Evolutionary conservation across 169 alveolate genomes (phyloP), one percentile per base, ranked within the genome.

Genomic region (Plasmodium fragile): DNA sequence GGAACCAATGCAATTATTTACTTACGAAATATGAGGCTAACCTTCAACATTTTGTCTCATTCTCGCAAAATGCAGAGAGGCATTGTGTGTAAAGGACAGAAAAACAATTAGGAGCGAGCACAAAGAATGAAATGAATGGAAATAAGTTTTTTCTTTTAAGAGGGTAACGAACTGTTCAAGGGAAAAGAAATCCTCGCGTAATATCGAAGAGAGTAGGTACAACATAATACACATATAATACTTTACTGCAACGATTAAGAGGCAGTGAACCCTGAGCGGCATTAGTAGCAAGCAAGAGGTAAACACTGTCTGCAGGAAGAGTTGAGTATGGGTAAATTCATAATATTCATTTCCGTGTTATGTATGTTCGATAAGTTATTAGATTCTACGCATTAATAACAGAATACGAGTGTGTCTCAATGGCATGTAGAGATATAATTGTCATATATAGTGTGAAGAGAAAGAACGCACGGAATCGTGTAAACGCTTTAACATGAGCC

Each of bases 1-100:
- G 34, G 28, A n/a, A n/a, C 73, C 73, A 59, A 59, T 59, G 73
- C 73, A 59, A 59, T 59, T 22, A 59, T 59, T 59, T n/a, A 59
- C 30, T 59, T 25, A 59, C 73, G 73, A 59, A 59, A 59, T 16
- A 59, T 59, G 73, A 59, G 73, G 73, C 34, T 59, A 36, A 59
- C 18, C 36, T 59, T 59, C 36, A 59, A 59, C 36, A 59, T 59
- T 59, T 18, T n/a, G 34, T 59, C 36, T 59, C 73, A 59, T 59
- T 59, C 73, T 59, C 36, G 34, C 73, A 59, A 59, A 18, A 18
- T 18, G 73, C 34, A 59, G 4, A 59, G 4, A 18, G 36, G 13
- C 73, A 59, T 59, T 59, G 73, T 59, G 34, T 25, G 1, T 22
- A 59, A 59, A 2, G 73, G 34, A 59, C 73, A 59, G 22, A 55